Evolutionary conservation across 2,329 filamentous ascomycete genomes (phyloP), one percentile per base, ranked within the genome.

Genomic region (Apiospora kogelbergensis): DNA sequence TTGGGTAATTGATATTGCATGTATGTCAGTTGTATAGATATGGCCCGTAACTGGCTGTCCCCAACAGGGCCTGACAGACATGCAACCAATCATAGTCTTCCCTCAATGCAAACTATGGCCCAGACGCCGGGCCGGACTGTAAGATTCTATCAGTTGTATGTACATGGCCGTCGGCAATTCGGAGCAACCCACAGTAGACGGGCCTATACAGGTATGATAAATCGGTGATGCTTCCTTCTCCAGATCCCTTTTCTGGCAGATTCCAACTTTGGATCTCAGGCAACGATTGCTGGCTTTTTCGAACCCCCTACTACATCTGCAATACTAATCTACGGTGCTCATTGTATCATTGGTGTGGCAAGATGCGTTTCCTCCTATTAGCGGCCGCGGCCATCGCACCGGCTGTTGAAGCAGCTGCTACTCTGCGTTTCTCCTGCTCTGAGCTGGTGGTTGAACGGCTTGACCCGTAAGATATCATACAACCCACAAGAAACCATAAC

Each of bases 361-460:
- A 67, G 20, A 76, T 76, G 75, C 72, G 70, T 15, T 42, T 70
- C 20, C 67, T 67, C 57, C 70, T 76, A 45, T 69, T 76, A 17
- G 70, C 72, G 66, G 72, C 70, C 40, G 73, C 72, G 69, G 73
- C 70, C 68, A 63, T 73, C 24, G 71, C 65, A 63, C 72, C 74
- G 44, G 72, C 68, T 66, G 72, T 74, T 20, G 69, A 74, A 20
- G 75, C 72, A 44, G 72, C 72, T 30, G 75, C 75, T 48, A 76
- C 75, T 26, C 74, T 77, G 65, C 75, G 75, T 22, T 77, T 77
- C 68, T 77, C 75, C 7, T 77, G 75, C 70, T 76, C 75, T 13
- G 75, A 77, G 65, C 75, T 77, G 24, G 75, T 77, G 11, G 75
- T 77, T 37, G 75, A 77, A 37, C 75, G 75, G 65, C 71, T 77